These are phyloP conservation scores for Oldenlandia corymbosa DNA, from an alignment of 257 asterid genomes.

Conservation along the genomic window DNA sequence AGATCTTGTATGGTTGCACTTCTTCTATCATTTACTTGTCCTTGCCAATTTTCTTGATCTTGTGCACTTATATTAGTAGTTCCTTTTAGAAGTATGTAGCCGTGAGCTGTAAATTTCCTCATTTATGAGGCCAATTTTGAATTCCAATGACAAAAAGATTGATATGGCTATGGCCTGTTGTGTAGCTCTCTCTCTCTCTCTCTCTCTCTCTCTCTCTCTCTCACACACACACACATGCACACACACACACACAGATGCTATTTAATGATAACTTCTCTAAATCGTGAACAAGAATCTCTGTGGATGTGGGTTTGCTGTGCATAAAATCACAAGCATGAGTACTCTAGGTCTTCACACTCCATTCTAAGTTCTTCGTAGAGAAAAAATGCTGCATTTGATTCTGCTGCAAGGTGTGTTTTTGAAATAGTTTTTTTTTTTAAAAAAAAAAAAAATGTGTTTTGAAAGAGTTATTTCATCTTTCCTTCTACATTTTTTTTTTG, in stretches of 20 bases:
- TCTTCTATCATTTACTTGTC: not conserved
- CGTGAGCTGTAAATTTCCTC: not conserved
- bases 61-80: not conserved
- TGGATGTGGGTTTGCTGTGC: too few relatives aligned
- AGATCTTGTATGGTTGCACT: not conserved
- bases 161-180: not conserved
- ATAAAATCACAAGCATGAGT: not conserved
- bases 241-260: too few relatives aligned
- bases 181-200: not conserved
- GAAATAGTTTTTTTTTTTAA: too few relatives aligned
- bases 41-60: slow-evolving; percentile 3
- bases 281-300: too few relatives aligned
- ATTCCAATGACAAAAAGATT: not conserved
- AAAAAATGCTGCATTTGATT: not conserved
- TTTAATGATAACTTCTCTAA: too few relatives aligned
- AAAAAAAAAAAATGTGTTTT: not conserved
- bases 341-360: not conserved
- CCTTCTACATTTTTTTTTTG: not conserved
- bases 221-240: too few relatives aligned
- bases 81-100: not conserved
- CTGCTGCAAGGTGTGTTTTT: not conserved
- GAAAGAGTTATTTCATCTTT: not conserved
- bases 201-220: not conserved
- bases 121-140: not conserved
- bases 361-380: not conserved